Conservation (phyloP, 2,329 filamentous ascomycete genomes). For the Aspergillus sp. region DNA sequence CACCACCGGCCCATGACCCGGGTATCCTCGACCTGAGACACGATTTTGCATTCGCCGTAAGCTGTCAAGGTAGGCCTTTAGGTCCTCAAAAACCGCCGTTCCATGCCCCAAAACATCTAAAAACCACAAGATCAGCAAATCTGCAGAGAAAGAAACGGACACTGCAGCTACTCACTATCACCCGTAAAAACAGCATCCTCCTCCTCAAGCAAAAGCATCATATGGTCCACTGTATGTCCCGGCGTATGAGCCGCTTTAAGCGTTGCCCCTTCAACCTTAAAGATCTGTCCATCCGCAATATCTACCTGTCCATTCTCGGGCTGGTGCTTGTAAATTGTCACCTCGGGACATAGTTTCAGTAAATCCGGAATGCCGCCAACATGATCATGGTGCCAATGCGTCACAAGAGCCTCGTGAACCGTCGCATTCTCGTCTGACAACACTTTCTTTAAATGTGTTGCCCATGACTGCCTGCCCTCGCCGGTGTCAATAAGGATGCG, state of each 20-base stretch:
- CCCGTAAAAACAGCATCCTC: slow-evolving; percentile 83
- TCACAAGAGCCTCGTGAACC: slow-evolving; percentile 71
- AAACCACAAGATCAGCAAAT: slow-evolving; percentile 3
- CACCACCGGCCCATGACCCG: slow-evolving; percentile 81
- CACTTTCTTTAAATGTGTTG: slow-evolving; percentile 61
- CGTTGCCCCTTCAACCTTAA: slow-evolving; percentile 56
- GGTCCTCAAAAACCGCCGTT: slow-evolving; percentile 80
- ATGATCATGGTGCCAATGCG: slow-evolving; percentile 93
- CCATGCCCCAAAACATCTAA: slow-evolving; percentile 77
- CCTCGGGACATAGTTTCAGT: slow-evolving; percentile 61
- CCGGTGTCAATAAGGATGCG: slow-evolving; percentile 89
- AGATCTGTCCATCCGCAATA: slow-evolving; percentile 58
- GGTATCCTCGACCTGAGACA: slow-evolving; percentile 68
- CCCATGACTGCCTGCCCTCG: slow-evolving; percentile 76
- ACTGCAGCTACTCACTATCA: slow-evolving; percentile 55
- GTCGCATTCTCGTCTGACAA: slow-evolving; percentile 67
- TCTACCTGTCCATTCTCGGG: slow-evolving; percentile 53
- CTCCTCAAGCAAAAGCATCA: slow-evolving; percentile 73
- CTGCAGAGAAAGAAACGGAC: neutral
- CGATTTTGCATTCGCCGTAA: slow-evolving; percentile 68
- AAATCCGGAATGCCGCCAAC: slow-evolving; percentile 73
- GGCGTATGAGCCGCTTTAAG: slow-evolving; percentile 67
- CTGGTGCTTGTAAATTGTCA: slow-evolving; percentile 65
- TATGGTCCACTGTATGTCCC: slow-evolving; percentile 81
- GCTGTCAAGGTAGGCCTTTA: slow-evolving; percentile 66